Base-by-base conservation (phyloP, 73 alveolate species). In the Stentor roeselii region DNA sequence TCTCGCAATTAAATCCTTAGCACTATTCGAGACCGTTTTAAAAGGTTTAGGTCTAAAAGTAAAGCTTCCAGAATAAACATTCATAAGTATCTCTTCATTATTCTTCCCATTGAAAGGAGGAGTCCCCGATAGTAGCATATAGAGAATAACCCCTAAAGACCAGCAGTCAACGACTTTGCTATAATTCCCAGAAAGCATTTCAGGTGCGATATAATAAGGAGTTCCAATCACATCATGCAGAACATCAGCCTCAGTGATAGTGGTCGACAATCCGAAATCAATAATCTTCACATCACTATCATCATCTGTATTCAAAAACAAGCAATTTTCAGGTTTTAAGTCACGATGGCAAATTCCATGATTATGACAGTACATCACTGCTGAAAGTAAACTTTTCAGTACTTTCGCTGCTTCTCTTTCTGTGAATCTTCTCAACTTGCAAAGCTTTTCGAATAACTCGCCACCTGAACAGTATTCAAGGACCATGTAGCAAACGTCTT, bases 51-150 rank as follows among this genome's bases (percentile, higher is more conserved):
- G 90, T 82, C 80, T 0, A 14, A 34, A 36, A 59, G 50, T 84
- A 30, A 21, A 37, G 2, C 39, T 41, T 0, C 74, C 60, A n/a
- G 27, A 76, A 39, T 84, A 76, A 41, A 92, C 92, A 78, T 87
- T 90, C 36, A 58, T 84, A 37, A 89, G 78, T 76, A 86, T 78
- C 84, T 92, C 90, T n/a, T 92, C 87, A 82, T 86, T 82, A 75
- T 78, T 86, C 58, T 78, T 87, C n/a, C 96, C 96, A 76, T 88
- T 82, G 86, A 91, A 91, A 3, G 96, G 96, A 3, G 96, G 95
- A 75, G 60, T 37, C n/a, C 96, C 96, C 36, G 92, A 60, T 37
- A 91, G 86, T 61, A 91, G 83, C 6, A 91, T 89, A 82, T 88
- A 91, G 82, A 91, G 87, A 21, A 91, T 91, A 4, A 91, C 92